phyloP scores from a whole-genome alignment of 108 stramenopile species.

The Bacterosira constricta region DNA sequence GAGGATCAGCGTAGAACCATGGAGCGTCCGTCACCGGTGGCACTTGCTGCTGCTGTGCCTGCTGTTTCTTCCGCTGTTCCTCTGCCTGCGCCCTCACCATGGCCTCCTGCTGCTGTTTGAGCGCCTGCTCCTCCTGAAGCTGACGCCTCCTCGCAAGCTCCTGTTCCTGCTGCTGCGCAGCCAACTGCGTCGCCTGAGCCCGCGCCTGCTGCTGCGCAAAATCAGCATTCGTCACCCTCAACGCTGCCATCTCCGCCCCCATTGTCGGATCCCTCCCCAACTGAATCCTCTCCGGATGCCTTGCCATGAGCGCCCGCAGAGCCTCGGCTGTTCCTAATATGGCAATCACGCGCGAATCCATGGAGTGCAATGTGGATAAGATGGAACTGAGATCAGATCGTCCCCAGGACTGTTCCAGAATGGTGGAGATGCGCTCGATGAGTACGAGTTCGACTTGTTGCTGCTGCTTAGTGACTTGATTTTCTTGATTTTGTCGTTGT shows the following conservation, averaged over 20 bases:
- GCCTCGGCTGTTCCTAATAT: conserved; percentile 73
- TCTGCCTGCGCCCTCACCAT: conserved; percentile 23
- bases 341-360: conserved; percentile 83
- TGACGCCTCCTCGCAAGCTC: conserved; percentile 50
- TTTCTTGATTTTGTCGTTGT: conserved; percentile 52
- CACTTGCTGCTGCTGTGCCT: conserved; percentile 29
- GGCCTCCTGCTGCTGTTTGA: conserved; percentile 51
- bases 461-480: conserved; percentile 60
- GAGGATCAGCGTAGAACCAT: conserved; percentile 92
- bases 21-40: conserved; percentile 67
- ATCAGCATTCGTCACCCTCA: conserved; percentile 76
- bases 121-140: conserved; percentile 57
- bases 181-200: conserved; percentile 23
- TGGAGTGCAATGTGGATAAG: conserved; percentile 76
- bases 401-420: conserved; percentile 89
- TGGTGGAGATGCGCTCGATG: conserved; percentile 81
- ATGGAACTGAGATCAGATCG: conserved; percentile 81
- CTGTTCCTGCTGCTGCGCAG: conserved; percentile 53
- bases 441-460: conserved; percentile 87
- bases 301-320: conserved; percentile 70
- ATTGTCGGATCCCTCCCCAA: conserved; percentile 73
- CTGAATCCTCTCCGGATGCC: conserved; percentile 68
- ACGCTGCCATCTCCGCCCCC: conserved; percentile 74
- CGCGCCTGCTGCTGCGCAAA: conserved; percentile 66
- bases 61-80: conserved; percentile 23